A percentile compares a stretch with the other conserved stretches of the same genome.
These are phyloP conservation scores for Monosporascus sp. DNA, from an alignment of 2,329 filamentous ascomycete genomes.

Conservation along the genomic window DNA sequence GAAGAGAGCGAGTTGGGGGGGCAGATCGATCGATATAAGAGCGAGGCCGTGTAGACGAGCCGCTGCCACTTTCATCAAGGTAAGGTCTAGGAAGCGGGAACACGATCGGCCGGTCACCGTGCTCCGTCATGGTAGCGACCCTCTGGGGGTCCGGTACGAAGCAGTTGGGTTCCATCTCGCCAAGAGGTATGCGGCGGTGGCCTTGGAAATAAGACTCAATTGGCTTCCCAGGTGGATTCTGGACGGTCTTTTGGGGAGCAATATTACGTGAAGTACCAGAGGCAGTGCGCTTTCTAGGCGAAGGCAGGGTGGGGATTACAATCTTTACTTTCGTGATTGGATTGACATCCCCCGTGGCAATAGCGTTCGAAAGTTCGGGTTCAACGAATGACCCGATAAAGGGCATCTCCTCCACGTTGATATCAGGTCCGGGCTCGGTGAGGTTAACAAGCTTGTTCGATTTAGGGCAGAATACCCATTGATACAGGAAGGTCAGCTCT, in stretches of 20 bases:
- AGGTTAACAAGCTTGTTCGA: slow-evolving; percentile 68
- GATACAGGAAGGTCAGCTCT: slow-evolving; percentile 87
- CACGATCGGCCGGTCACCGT: slow-evolving; percentile 47
- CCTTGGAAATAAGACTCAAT: slow-evolving; percentile 51
- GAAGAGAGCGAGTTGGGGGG: slow-evolving; percentile 35
- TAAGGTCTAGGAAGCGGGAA: slow-evolving; percentile 56
- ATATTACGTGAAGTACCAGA: slow-evolving; percentile 15
- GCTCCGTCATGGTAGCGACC: slow-evolving; percentile 42
- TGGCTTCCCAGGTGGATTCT: slow-evolving; percentile 36
- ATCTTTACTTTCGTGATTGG: slow-evolving; percentile 78
- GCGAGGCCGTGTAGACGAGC: slow-evolving; percentile 16
- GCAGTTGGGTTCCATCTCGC: slow-evolving; percentile 59
- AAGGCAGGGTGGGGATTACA: slow-evolving; percentile 34
- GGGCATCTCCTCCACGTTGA: slow-evolving; percentile 65
- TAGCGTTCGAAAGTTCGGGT: slow-evolving; percentile 60
- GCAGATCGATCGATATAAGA: slow-evolving; percentile 21
- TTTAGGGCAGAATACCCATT: slow-evolving; percentile 85
- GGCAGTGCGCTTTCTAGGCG: slow-evolving; percentile 32
- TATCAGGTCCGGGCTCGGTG: slow-evolving; percentile 56
- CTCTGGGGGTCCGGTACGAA: slow-evolving; percentile 47
- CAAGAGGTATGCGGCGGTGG: slow-evolving; percentile 47
- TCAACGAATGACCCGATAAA: slow-evolving; percentile 76
- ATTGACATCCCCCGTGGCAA: slow-evolving; percentile 78
- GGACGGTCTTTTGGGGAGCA: slow-evolving; percentile 13
- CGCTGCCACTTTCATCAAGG: slow-evolving; percentile 30